These are phyloP conservation scores for Bacidia rubella DNA, from an alignment of 495 filamentous ascomycete genomes.

Conservation along the genomic window DNA sequence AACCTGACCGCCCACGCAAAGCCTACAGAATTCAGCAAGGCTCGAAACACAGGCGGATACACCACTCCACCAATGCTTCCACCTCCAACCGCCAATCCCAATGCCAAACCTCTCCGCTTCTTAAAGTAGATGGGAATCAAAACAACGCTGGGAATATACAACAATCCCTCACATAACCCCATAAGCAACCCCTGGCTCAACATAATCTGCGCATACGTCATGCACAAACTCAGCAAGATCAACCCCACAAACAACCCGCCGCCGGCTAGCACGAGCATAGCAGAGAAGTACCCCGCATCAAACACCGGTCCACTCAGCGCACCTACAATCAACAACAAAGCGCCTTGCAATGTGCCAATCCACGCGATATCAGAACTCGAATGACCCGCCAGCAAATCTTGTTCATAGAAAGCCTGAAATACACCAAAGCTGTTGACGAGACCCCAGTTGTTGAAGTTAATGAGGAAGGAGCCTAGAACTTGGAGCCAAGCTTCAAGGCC, in stretches of 20 bases:
- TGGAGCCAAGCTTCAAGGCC: slow-evolving; percentile 23
- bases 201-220: slow-evolving; percentile 44
- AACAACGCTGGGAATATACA: slow-evolving; percentile 47
- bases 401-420: slow-evolving; percentile 33
- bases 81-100: slow-evolving; percentile 43
- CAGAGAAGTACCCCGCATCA: slow-evolving; percentile 50
- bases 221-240: slow-evolving; percentile 51
- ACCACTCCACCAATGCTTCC: slow-evolving; percentile 51
- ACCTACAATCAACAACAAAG: slow-evolving; percentile 50
- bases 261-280: slow-evolving; percentile 37
- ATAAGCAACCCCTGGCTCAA: slow-evolving; percentile 42
- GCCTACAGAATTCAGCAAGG: slow-evolving; percentile 41
- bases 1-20: slow-evolving; percentile 55
- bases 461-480: slow-evolving; percentile 18
- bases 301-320: slow-evolving; percentile 53
- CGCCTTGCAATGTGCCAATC: slow-evolving; percentile 59
- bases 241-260: slow-evolving; percentile 48
- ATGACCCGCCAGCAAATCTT: not conserved
- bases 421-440: slow-evolving; percentile 12
- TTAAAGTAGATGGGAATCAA: slow-evolving; percentile 47
- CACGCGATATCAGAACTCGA: slow-evolving; percentile 25
- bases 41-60: slow-evolving; percentile 56
- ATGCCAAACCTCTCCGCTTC: slow-evolving; percentile 38
- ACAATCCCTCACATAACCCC: slow-evolving; percentile 31
- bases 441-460: slow-evolving; percentile 25